phyloP scores from a whole-genome alignment of 805 yeast species.

The Yamadazyma laniorum region DNA sequence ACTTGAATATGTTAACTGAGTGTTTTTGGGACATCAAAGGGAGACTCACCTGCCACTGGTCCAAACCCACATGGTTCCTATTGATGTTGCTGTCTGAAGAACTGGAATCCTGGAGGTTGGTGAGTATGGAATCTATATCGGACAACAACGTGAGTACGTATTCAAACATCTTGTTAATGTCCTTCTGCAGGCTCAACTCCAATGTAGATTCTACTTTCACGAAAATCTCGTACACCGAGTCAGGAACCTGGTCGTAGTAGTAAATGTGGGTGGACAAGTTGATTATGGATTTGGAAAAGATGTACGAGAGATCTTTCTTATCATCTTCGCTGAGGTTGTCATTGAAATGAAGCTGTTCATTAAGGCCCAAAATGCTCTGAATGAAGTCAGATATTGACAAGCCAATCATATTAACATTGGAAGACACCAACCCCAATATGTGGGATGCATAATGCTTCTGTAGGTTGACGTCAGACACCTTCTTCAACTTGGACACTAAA shows the following conservation, averaged over 20 bases:
- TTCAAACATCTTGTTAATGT: constrained; percentile 11
- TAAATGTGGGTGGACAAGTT: constrained; percentile 75
- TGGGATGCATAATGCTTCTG: constrained; percentile 45
- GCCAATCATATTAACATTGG: constrained; percentile 83
- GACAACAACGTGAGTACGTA: constrained; percentile 30
- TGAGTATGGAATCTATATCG: constrained; percentile 31
- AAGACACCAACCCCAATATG: constrained; percentile 61
- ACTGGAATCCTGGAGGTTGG: constrained; percentile 17
- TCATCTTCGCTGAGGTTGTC: constrained; percentile 24
- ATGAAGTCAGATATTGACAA: constrained; percentile 79
- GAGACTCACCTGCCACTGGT: constrained; percentile 44
- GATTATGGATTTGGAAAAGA: constrained; percentile 57
- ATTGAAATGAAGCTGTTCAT: constrained; percentile 33
- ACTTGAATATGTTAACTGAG: constrained; percentile 19
- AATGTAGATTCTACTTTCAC: constrained; percentile 38
- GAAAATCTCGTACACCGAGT: constrained; percentile 70
- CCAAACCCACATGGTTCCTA: constrained; percentile 43
- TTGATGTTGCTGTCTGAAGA: constrained; percentile 32
- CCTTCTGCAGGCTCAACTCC: constrained; percentile 12
- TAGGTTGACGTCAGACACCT: constrained; percentile 17
- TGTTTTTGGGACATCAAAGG: constrained; percentile 18
- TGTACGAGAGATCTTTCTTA: constrained; percentile 33
- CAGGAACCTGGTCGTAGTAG: constrained; percentile 83
- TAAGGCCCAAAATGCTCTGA: constrained; percentile 54
- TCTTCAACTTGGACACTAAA: constrained; percentile 27